Evolutionary conservation across 805 yeast genomes (phyloP), one percentile per base, ranked within the genome.

Genomic region (Monosporozyma solicola): DNA sequence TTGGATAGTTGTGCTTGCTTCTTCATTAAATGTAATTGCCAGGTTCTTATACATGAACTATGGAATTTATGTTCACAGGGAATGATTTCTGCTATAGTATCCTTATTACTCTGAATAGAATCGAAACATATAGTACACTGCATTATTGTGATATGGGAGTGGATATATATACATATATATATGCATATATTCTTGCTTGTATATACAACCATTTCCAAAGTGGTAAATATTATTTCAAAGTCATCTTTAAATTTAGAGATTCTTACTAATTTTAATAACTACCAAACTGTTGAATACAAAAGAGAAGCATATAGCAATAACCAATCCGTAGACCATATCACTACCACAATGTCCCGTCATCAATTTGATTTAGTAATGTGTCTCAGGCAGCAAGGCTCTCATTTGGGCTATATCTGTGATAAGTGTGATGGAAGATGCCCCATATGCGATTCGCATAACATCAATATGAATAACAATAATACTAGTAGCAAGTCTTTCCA

Each of bases 341-440:
- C 20, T 20, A 20, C 20, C 20, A 20, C 20, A 20, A 20, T 90
- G 97, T 87, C 96, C 2, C 83, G 94, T 52, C 96, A 90, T 68
- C 96, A 90, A 68, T 81, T 83, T 50, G 97, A 91, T 64, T 75
- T 90, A 27, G 79, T 86, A 2, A 82, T 84, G 72, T 91, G 98
- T 64, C 72, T 86, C 77, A 87, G 85, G 64, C 94, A 82, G 60
- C 89, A 96, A 1, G 97, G 97, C 0, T 77, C 82, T 0, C 69
- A 72, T 16, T 66, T 79, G 3, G 98, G 96, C 0, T 71, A 75
- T 50, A 73, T 91, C 3, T 91, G 98, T 62, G 82, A 80, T 33
- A 86, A 79, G 65, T 91, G 98, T 66, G 97, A 91, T 64, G 97
- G 97, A 1, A 77, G 82, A 58, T 91, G 98, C 62, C 97, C 97